Evolutionary conservation across 306 rosid genomes (phyloP), one percentile per base, ranked within the genome.

Genomic region (Crotalaria pallida): DNA sequence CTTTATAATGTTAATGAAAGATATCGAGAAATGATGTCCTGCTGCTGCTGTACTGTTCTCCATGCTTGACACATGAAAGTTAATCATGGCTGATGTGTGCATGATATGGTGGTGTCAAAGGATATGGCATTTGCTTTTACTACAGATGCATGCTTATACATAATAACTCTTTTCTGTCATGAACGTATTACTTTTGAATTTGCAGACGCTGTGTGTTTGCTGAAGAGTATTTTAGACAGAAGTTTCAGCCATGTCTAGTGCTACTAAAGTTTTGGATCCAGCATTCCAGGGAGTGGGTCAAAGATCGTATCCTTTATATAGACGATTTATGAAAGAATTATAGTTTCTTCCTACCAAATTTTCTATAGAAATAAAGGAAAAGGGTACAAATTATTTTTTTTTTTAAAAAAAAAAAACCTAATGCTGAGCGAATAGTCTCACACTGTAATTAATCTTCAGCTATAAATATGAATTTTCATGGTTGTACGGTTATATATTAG

Each of bases 251-350:
- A 95, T 95, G 99, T 85, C 99, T 71, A 87, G 91, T 82, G 74
- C 99, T 38, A 73, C 91, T 40, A 95, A 95, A 84, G 87, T 56
- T 71, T 83, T 89, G 88, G 99, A 95, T 80, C 97, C 96, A 58
- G 99, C 99, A 65, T 91, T 95, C 86, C 99, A 95, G 83, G 96
- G 96, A 70, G 96, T 82, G 47, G 99, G 99, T 71, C 99, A 95
- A 80, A 91, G 83, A 87, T 84, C 76, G 99, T 95, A 95, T 95
- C 99, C 99, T 84, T 85, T 52, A 44, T 74, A 48, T 41, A 64
- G 29, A 23, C 69, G 75, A 18, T 75, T 77, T 75, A 50, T 61
- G 70, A 72, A 69, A 65, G 67, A 72, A 18, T 8, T 34, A 40
- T 50, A 3, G 3, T 51, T 45, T 19, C 26, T 49, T 63, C 16